Conservation (phyloP, 2,329 filamentous ascomycete genomes). For the Waltergamsia citrina region DNA sequence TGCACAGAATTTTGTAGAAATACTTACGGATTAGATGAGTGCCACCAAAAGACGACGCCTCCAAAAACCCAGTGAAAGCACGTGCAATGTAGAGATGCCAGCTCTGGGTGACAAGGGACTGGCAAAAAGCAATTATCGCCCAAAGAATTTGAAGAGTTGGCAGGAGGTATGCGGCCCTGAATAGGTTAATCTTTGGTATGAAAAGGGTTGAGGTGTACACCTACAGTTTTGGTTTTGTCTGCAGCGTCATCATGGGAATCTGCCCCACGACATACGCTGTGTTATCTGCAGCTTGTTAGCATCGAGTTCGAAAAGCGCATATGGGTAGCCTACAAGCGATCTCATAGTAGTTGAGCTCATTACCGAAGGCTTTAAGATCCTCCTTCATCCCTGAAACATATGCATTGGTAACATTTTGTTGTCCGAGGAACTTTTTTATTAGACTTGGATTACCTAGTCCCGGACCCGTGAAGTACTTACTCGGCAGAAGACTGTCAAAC, state of each 20-base stretch:
- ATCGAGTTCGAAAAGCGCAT: neutral
- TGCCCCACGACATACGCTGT: conserved; percentile 19
- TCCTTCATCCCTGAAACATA: conserved; percentile 26
- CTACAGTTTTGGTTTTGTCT: conserved; percentile 15
- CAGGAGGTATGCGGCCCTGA: conserved; percentile 12
- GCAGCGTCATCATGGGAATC: conserved; percentile 16
- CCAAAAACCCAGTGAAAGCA: conserved; percentile 13
- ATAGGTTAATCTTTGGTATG: conserved; percentile 1
- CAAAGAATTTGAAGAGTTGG: conserved; percentile 13
- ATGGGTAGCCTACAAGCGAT: conserved; percentile 17
- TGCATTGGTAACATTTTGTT: conserved; percentile 20
- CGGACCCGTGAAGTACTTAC: conserved; percentile 2
- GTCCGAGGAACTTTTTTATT: conserved; percentile 6
- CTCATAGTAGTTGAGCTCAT: conserved; percentile 16
- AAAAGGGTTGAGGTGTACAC: neutral
- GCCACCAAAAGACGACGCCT: conserved; percentile 15
- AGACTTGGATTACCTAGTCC: neutral
- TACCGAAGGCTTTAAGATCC: conserved; percentile 18
- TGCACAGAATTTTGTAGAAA: neutral
- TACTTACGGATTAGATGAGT: conserved; percentile 16
- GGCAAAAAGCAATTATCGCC: conserved; percentile 15
- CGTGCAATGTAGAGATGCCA: conserved; percentile 15
- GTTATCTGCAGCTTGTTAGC: conserved; percentile 30
- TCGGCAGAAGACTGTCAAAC: conserved; percentile 6
- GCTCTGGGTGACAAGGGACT: conserved; percentile 12